Conservation (phyloP, 768 basidiomycete genomes). For the Steccherinum ochraceum region DNA sequence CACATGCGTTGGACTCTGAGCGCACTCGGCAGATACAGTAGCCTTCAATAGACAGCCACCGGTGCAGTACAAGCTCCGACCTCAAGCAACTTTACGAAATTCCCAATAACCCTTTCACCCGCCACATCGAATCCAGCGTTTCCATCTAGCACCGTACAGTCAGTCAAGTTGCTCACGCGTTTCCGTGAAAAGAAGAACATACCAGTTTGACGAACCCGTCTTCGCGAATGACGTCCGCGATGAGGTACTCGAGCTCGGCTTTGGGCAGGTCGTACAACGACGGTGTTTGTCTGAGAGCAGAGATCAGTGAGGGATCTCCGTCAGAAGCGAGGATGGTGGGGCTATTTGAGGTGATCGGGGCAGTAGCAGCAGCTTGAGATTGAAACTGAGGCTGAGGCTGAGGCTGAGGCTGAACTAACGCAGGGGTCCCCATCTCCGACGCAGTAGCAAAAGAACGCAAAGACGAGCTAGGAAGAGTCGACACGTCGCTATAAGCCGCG, state of each 20-base stretch:
- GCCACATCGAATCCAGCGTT: conserved; percentile 45
- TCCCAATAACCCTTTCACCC: conserved; percentile 30
- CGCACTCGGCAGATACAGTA: no score
- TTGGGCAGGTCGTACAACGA: conserved; percentile 49
- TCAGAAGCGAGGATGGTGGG: no score
- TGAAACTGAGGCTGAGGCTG: conserved; percentile 9
- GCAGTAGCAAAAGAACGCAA: no score
- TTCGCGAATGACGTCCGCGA: conserved; percentile 60
- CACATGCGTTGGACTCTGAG: no score
- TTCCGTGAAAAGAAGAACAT: conserved; percentile 20
- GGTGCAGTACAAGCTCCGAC: no score
- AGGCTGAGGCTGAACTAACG: background rate
- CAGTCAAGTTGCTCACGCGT: no score
- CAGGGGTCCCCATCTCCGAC: no score
- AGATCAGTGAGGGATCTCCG: conserved; percentile 19
- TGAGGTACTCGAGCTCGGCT: conserved; percentile 46
- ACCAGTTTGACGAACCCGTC: conserved; percentile 78
- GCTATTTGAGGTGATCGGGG: background rate
- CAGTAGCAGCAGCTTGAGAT: conserved; percentile 5
- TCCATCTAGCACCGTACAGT: no score
- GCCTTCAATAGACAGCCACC: no score
- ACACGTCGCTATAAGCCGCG: no score
- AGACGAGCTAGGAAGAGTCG: background rate
- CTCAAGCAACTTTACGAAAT: background rate
- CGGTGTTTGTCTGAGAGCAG: conserved; percentile 37